A percentile compares a stretch with the other conserved stretches of the same genome.
phyloP scores from a whole-genome alignment of 805 yeast species.

The Komagataella ulmi region DNA sequence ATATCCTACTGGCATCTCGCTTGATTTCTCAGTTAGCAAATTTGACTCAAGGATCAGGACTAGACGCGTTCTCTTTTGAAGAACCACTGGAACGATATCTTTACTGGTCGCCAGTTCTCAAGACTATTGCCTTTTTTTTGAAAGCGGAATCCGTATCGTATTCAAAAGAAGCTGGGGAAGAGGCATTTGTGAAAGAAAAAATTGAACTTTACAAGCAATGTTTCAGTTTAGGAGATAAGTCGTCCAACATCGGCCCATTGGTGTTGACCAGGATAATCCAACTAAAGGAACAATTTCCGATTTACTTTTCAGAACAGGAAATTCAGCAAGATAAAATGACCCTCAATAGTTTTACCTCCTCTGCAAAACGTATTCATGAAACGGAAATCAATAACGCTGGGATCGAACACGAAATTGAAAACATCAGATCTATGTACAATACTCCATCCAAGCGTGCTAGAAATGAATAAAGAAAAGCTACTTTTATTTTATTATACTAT shows the following conservation, averaged over 20 bases:
- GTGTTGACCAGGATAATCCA: not conserved
- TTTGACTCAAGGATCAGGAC: not conserved
- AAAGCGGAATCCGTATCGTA: not conserved
- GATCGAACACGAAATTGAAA: not conserved
- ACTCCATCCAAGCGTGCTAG: not conserved
- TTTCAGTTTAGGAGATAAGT: not conserved
- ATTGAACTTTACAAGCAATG: not conserved
- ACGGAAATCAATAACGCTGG: not conserved
- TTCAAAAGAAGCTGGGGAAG: not conserved
- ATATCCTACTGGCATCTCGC: not conserved
- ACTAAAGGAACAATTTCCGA: not conserved
- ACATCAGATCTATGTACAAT: not conserved
- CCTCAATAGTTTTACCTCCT: not conserved
- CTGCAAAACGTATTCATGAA: not conserved
- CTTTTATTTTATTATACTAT: not conserved
- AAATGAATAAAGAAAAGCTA: not conserved
- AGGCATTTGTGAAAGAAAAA: not conserved
- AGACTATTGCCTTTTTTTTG: not conserved
- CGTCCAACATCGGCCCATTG: not conserved
- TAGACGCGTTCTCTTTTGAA: not conserved
- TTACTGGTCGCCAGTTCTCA: not conserved
- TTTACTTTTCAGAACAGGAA: not conserved
- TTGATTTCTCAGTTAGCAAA: not conserved
- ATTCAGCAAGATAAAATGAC: not conserved
- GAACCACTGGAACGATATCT: not conserved